Evolutionary conservation across 306 rosid species (phyloP).

Genomic region (Vicia villosa): DNA sequence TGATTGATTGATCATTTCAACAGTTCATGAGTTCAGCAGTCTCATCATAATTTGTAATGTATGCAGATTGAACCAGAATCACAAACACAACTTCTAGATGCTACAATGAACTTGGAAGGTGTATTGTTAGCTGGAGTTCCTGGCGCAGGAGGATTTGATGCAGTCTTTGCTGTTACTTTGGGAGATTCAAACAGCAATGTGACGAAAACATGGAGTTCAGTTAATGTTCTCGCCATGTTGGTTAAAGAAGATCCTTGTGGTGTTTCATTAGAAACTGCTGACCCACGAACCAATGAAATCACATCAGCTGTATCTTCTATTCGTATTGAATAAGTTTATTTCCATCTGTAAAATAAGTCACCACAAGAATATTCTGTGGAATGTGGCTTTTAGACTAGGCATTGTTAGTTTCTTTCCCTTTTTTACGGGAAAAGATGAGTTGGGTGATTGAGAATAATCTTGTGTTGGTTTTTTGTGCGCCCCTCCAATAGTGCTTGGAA

Average conservation of each 20-base stretch:
- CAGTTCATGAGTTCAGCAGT: slow-evolving; percentile 1
- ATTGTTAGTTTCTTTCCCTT: slow-evolving; percentile 12
- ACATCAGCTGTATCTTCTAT: slow-evolving; percentile 75
- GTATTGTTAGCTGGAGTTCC: slow-evolving; percentile 96
- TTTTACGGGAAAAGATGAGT: slow-evolving; percentile 1
- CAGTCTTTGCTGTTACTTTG: slow-evolving; percentile 79
- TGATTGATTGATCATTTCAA: slow-evolving; percentile 23
- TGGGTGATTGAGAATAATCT: slow-evolving; percentile 14
- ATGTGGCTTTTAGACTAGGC: slow-evolving; percentile 37
- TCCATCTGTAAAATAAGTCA: slow-evolving; percentile 22
- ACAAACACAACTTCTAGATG: slow-evolving; percentile 80
- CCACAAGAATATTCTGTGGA: slow-evolving; percentile 15
- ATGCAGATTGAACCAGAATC: slow-evolving; percentile 91
- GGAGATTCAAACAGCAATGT: slow-evolving; percentile 68
- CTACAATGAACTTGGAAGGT: slow-evolving; percentile 91
- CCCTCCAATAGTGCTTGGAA: slow-evolving; percentile 27
- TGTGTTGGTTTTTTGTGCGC: background rate
- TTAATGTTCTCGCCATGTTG: slow-evolving; percentile 76
- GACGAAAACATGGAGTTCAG: slow-evolving; percentile 60
- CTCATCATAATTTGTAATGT: slow-evolving; percentile 28
- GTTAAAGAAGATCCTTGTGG: slow-evolving; percentile 96
- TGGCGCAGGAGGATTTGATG: slow-evolving; percentile 99
- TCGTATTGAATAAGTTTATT: slow-evolving; percentile 48
- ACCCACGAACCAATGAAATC: slow-evolving; percentile 73
- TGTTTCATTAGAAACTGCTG: slow-evolving; percentile 73